Conservation (phyloP, 495 filamentous ascomycete species). For the Neurospora discreta region DNA sequence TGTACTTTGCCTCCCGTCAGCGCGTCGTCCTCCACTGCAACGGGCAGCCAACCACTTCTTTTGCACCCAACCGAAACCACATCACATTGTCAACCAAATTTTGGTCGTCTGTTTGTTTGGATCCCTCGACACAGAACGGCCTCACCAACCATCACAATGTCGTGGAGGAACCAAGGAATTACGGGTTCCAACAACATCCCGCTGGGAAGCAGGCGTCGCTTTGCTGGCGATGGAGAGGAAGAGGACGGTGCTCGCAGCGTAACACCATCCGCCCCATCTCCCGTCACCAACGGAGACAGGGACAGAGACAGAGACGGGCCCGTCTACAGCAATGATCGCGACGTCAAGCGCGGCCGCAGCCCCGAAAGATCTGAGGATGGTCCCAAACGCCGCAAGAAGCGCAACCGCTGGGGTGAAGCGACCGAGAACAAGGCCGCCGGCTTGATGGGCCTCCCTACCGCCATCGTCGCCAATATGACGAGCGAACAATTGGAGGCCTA, state of each 20-base stretch:
- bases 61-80: neutral
- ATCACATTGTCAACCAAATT: neutral
- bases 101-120: neutral
- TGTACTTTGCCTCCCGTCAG: constrained; percentile 8
- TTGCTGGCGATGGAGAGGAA: constrained; percentile 54
- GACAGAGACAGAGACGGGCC: constrained; percentile 2
- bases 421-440: constrained; percentile 96
- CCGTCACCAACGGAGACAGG: constrained; percentile 16
- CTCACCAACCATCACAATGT: constrained; percentile 42
- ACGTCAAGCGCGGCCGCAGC: constrained; percentile 50
- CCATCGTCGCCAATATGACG: constrained; percentile 94
- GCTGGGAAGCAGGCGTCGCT: constrained; percentile 76
- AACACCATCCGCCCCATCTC: constrained; percentile 1
- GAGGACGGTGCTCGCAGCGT: constrained; percentile 20
- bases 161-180: constrained; percentile 90
- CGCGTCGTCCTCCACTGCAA: neutral
- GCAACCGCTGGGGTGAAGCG: constrained; percentile 93
- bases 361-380: constrained; percentile 53
- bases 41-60: neutral
- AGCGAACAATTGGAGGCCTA: constrained; percentile 97
- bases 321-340: constrained; percentile 59
- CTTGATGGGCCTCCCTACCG: constrained; percentile 91
- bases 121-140: neutral
- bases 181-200: constrained; percentile 99
- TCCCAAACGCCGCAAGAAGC: constrained; percentile 80